Evolutionary conservation across 228 moss, liverwort and hornwort genomes (phyloP).

Genomic region (Sphagnum magellanicum): DNA sequence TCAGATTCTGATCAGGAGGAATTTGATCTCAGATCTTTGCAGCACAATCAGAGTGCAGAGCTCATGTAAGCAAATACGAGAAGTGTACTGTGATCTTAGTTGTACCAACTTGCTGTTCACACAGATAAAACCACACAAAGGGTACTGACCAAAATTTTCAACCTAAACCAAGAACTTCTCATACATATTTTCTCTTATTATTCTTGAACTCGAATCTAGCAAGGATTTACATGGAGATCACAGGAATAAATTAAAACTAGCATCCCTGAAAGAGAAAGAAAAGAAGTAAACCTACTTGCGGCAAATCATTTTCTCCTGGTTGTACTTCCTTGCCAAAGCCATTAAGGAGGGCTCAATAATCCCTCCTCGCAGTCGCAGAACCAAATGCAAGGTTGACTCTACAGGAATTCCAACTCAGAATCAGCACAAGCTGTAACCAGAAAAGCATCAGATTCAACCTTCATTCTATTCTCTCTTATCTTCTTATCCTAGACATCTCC

Average conservation of each 20-base stretch:
- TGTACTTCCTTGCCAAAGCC: slow-evolving; percentile 91
- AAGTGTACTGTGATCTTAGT: too few species aligned
- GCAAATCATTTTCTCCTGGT: slow-evolving; percentile 99
- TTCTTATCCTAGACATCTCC: too few species aligned
- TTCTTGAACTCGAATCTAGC: too few species aligned
- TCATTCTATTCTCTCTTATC: too few species aligned
- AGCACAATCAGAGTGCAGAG: too few species aligned
- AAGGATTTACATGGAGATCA: too few species aligned
- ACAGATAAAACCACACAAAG: background rate
- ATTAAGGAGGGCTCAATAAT: slow-evolving; percentile 96
- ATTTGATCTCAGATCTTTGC: background rate
- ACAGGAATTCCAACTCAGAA: background rate
- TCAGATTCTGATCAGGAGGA: background rate
- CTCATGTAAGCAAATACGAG: too few species aligned
- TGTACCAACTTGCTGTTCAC: background rate
- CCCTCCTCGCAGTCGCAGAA: slow-evolving; percentile 77
- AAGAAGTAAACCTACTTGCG: slow-evolving; percentile 45
- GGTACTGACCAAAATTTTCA: background rate
- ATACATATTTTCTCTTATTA: too few species aligned
- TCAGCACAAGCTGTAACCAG: too few species aligned
- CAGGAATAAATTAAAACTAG: too few species aligned
- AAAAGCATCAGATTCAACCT: too few species aligned
- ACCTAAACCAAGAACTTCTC: background rate
- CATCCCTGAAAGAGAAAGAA: background rate
- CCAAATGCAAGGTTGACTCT: slow-evolving; percentile 84